phyloP scores from a whole-genome alignment of 1,284 basidiomycete genomes.

The Athelia sp. region DNA sequence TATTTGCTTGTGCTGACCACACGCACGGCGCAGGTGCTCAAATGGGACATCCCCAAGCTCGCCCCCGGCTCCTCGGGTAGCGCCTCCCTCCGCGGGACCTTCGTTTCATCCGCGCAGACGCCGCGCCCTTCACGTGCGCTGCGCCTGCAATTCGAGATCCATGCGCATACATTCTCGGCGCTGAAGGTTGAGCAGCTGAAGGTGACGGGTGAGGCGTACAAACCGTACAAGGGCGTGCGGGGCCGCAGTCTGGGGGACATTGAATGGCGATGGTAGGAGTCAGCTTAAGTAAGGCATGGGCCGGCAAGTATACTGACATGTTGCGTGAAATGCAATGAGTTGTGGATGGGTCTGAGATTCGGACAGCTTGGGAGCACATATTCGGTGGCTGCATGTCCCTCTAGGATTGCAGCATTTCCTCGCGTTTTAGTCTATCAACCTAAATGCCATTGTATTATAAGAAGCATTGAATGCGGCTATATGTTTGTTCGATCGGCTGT shows the following conservation, averaged over 20 bases:
- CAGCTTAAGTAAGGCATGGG: too few relatives aligned
- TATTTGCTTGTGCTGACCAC: slow-evolving; percentile 3
- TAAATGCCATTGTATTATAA: too few relatives aligned
- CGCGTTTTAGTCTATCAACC: too few relatives aligned
- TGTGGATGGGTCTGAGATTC: too few relatives aligned
- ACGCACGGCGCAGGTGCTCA: slow-evolving; percentile 49
- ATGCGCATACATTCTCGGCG: slow-evolving; percentile 69
- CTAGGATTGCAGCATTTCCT: too few relatives aligned
- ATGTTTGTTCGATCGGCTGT: too few relatives aligned
- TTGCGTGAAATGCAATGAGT: too few relatives aligned
- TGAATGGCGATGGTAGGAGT: slow-evolving; percentile 42
- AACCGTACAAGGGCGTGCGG: slow-evolving; percentile 65
- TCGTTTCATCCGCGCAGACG: slow-evolving; percentile 37
- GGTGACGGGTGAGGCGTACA: slow-evolving; percentile 77
- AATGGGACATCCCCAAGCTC: slow-evolving; percentile 63
- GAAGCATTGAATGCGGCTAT: too few relatives aligned
- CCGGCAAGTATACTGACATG: too few relatives aligned
- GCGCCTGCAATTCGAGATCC: slow-evolving; percentile 64
- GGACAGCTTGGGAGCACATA: too few relatives aligned
- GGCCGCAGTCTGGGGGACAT: slow-evolving; percentile 55
- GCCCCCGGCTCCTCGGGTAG: slow-evolving; percentile 47
- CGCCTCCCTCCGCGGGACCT: slow-evolving; percentile 75
- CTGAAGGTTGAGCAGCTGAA: slow-evolving; percentile 84
- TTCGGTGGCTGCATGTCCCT: too few relatives aligned
- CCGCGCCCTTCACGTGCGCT: slow-evolving; percentile 67